Percentiles rank a stretch among this genome's conserved stretches.
These are phyloP conservation scores for Thamnidium elegans DNA, from an alignment of 192 early-diverging fungal species.

Conservation along the genomic window DNA sequence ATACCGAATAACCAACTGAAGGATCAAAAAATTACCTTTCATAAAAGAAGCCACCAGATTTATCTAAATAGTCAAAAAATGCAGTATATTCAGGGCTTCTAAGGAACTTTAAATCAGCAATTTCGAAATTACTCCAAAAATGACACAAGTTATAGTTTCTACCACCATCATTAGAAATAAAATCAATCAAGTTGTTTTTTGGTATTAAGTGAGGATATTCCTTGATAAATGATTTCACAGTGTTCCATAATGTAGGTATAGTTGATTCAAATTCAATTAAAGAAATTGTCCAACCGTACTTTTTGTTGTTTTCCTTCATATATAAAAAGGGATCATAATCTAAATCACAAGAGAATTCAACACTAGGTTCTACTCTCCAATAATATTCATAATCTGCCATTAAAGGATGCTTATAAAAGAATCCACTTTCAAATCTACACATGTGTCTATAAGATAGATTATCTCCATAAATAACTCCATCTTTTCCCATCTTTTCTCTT, in stretches of 20 bases:
- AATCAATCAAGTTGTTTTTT: conserved; percentile 50
- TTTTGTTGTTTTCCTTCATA: conserved; percentile 70
- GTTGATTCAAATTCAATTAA: conserved; percentile 63
- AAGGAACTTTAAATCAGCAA: conserved; percentile 70
- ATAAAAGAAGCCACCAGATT: conserved; percentile 84
- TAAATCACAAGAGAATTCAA: conserved; percentile 77
- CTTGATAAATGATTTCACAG: conserved; percentile 51
- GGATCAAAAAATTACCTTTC: conserved; percentile 43
- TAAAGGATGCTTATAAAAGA: conserved; percentile 72
- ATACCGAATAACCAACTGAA: conserved; percentile 60
- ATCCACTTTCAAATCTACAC: conserved; percentile 72
- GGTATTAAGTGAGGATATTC: conserved; percentile 51
- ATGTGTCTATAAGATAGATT: conserved; percentile 66
- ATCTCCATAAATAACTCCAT: conserved; percentile 60
- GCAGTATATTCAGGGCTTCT: conserved; percentile 61
- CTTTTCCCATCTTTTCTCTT: conserved; percentile 51
- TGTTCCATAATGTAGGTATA: conserved; percentile 73
- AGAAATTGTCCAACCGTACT: conserved; percentile 72
- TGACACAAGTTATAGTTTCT: conserved; percentile 67
- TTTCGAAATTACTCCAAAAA: conserved; percentile 91
- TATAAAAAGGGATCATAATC: conserved; percentile 76
- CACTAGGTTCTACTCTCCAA: conserved; percentile 84
- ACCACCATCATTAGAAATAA: conserved; percentile 42
- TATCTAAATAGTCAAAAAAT: conserved; percentile 68
- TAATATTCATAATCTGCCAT: conserved; percentile 71